phyloP scores from a whole-genome alignment of 305 asterid species.

The Fraxinus nigra region DNA sequence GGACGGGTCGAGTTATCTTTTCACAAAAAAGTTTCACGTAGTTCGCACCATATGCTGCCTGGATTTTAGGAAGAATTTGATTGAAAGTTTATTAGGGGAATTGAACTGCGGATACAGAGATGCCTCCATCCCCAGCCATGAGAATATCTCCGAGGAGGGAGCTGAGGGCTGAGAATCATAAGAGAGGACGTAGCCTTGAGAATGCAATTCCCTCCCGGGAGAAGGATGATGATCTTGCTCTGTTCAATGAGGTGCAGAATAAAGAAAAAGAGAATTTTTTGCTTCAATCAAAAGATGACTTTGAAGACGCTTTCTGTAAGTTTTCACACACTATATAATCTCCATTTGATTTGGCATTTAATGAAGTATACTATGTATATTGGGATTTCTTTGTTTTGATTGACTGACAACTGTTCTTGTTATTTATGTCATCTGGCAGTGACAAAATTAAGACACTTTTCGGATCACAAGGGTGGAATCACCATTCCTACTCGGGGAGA shows the following conservation, averaged over 20 bases:
- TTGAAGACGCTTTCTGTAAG: slow-evolving; percentile 73
- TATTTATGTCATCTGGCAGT: slow-evolving; percentile 53
- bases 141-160: slow-evolving; percentile 84
- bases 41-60: slow-evolving; percentile 29
- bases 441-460: slow-evolving; percentile 53
- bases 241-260: slow-evolving; percentile 88
- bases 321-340: slow-evolving; percentile 18
- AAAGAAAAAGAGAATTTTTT: slow-evolving; percentile 79
- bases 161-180: slow-evolving; percentile 68
- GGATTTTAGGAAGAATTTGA: slow-evolving; percentile 32
- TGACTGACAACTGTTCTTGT: slow-evolving; percentile 29
- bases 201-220: slow-evolving; percentile 54
- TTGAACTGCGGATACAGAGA: slow-evolving; percentile 27
- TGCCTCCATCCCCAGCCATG: slow-evolving; percentile 92
- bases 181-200: slow-evolving; percentile 89
- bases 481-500: slow-evolving; percentile 83
- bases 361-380: slow-evolving; percentile 8
- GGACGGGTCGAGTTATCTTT: slow-evolving; percentile 16
- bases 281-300: slow-evolving; percentile 68
- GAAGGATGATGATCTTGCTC: slow-evolving; percentile 87
- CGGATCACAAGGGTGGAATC: slow-evolving; percentile 69
- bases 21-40: neutral
- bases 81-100: slow-evolving; percentile 24
- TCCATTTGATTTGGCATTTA: slow-evolving; percentile 20
- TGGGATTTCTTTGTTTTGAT: slow-evolving; percentile 16